Evolutionary conservation across 768 basidiomycete species (phyloP).

Genomic region (Melanogaster broomeanus): DNA sequence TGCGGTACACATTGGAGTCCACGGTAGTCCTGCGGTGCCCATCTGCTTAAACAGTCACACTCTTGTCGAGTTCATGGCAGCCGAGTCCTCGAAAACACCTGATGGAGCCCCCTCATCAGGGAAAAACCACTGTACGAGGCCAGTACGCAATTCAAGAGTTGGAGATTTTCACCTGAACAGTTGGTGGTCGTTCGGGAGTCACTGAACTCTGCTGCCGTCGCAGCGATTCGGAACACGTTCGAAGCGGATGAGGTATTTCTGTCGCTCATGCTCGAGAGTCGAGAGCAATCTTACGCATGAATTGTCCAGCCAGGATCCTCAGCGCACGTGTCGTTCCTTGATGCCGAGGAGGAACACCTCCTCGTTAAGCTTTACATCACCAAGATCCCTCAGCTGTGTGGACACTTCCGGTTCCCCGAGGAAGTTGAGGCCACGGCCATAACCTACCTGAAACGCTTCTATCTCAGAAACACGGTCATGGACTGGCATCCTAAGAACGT

Average conservation of each 20-base stretch:
- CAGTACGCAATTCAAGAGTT: slow-evolving; percentile 82
- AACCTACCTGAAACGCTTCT: slow-evolving; percentile 94
- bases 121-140: slow-evolving; percentile 63
- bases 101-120: background rate
- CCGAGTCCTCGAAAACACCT: background rate
- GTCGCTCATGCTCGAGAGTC: background rate
- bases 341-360: slow-evolving; percentile 82
- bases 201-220: slow-evolving; percentile 76
- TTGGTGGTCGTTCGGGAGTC: slow-evolving; percentile 60
- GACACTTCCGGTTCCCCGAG: slow-evolving; percentile 84
- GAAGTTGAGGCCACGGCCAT: slow-evolving; percentile 93
- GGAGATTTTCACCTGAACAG: slow-evolving; percentile 80
- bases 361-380: slow-evolving; percentile 88
- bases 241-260: slow-evolving; percentile 73
- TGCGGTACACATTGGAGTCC: too few relatives aligned
- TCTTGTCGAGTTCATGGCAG: background rate
- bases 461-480: slow-evolving; percentile 97
- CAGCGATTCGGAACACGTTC: slow-evolving; percentile 74
- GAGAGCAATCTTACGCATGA: slow-evolving; percentile 1
- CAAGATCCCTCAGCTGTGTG: slow-evolving; percentile 84
- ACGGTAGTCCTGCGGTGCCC: too few relatives aligned
- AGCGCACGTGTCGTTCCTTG: slow-evolving; percentile 60
- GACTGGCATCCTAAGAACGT: slow-evolving; percentile 99
- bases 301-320: slow-evolving; percentile 71
- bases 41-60: background rate